Conservation (phyloP, 805 yeast species). For the Candida palmyrensis region DNA sequence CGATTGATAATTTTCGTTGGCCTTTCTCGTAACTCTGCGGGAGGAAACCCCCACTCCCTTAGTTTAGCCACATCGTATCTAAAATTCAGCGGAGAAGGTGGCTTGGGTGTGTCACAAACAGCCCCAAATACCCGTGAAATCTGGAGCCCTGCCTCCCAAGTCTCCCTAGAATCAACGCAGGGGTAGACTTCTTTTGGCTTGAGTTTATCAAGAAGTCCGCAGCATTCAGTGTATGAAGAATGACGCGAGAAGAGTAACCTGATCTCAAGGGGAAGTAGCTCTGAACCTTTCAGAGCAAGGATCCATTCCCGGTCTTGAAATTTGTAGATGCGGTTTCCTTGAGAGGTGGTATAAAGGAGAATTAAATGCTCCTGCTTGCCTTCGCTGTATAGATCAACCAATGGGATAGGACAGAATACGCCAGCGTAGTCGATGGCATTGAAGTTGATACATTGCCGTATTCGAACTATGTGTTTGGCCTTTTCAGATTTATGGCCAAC, state of each 20-base stretch:
- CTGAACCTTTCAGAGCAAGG: slow-evolving; percentile 17
- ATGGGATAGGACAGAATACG: slow-evolving; percentile 19
- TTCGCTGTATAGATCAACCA: slow-evolving; percentile 10
- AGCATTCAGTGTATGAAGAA: slow-evolving; percentile 40
- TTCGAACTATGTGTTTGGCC: slow-evolving; percentile 7
- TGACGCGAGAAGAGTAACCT: slow-evolving; percentile 41
- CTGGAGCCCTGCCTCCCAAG: slow-evolving; percentile 35
- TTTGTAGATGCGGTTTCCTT: slow-evolving; percentile 16
- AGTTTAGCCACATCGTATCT: slow-evolving; percentile 12
- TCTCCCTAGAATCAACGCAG: slow-evolving; percentile 24
- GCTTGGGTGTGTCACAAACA: slow-evolving; percentile 14
- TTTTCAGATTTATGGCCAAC: neutral
- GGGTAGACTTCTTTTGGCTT: slow-evolving; percentile 41
- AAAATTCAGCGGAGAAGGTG: slow-evolving; percentile 5
- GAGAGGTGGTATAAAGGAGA: slow-evolving; percentile 12
- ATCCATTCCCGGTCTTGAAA: slow-evolving; percentile 25
- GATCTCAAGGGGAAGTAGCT: slow-evolving; percentile 30
- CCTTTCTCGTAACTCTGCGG: slow-evolving; percentile 9
- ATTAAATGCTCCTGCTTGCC: slow-evolving; percentile 9
- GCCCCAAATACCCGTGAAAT: slow-evolving; percentile 39
- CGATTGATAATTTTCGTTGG: slow-evolving; percentile 23
- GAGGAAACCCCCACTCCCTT: slow-evolving; percentile 13
- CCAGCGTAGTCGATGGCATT: slow-evolving; percentile 30
- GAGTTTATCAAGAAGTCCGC: slow-evolving; percentile 28
- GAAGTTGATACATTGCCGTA: slow-evolving; percentile 35